A percentile compares a stretch with the other conserved stretches of the same genome.
Evolutionary conservation across 768 basidiomycete species (phyloP).

Genomic region (Kwoniella heveanensis): DNA sequence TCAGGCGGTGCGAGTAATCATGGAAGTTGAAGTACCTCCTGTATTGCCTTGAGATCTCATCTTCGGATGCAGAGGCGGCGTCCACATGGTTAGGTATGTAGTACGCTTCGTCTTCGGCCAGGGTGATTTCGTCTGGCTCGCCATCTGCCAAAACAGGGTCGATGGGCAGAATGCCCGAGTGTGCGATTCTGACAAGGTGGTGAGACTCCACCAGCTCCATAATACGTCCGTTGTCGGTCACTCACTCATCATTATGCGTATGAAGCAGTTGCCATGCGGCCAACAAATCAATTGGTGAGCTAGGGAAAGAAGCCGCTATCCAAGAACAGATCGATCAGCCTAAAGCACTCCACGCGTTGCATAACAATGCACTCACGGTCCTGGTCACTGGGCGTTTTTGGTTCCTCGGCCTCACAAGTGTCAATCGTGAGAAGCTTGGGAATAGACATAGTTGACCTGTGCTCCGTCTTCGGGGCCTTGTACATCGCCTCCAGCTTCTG

Average conservation of each 20-base stretch:
- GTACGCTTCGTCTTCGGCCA: not conserved
- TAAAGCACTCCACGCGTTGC: no score
- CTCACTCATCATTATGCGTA: not conserved
- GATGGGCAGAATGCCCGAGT: no score
- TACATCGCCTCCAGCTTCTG: slow-evolving; percentile 24
- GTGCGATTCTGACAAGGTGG: not conserved
- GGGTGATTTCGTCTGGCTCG: slow-evolving; percentile 1
- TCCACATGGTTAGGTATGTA: slow-evolving; percentile 5
- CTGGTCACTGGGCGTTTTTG: not conserved
- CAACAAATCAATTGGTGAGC: no score
- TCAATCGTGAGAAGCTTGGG: not conserved
- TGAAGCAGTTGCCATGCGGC: not conserved
- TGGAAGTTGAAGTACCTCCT: slow-evolving; percentile 10
- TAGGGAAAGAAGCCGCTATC: no score
- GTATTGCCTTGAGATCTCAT: slow-evolving; percentile 4
- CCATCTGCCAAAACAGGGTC: slow-evolving; percentile 6
- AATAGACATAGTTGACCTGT: not conserved
- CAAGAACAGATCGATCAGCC: no score
- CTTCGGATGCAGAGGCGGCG: not conserved
- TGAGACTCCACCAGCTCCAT: not conserved
- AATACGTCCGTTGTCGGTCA: not conserved
- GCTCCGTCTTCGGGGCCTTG: not conserved
- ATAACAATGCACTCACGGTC: not conserved
- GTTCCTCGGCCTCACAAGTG: no score
- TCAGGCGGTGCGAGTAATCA: slow-evolving; percentile 7